A percentile compares a stretch with the other conserved stretches of the same genome.
phyloP scores from a whole-genome alignment of 768 basidiomycete species.

The Arthromyces matolae region DNA sequence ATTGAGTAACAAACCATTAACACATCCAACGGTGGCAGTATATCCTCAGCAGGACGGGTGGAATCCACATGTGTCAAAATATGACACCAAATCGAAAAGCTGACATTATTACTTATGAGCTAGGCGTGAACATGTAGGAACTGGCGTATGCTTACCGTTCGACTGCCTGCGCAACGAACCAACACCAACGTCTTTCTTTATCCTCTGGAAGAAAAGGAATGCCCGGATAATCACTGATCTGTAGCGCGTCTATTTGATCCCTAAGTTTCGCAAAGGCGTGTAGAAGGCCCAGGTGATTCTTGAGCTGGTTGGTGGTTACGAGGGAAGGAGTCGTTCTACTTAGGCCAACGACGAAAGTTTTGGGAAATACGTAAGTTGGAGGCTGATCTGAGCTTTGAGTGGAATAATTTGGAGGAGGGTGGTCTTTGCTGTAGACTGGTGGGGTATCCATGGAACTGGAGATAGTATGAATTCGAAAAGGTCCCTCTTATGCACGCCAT shows the following conservation, averaged over 20 bases:
- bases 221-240: not conserved
- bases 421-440: too few relatives aligned
- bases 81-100: conserved; percentile 6
- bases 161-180: conserved; percentile 36
- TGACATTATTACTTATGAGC: not conserved
- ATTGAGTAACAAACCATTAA: conserved; percentile 34
- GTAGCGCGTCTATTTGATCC: conserved; percentile 18
- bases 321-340: conserved; percentile 21
- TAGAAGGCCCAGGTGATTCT: conserved; percentile 33
- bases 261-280: conserved; percentile 29
- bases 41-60: conserved; percentile 6
- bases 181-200: conserved; percentile 29
- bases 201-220: conserved; percentile 18
- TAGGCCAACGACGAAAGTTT: conserved; percentile 26
- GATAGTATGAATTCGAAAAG: too few relatives aligned
- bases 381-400: too few relatives aligned
- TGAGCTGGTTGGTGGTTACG: conserved; percentile 25
- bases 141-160: conserved; percentile 29
- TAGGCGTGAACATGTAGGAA: conserved; percentile 21
- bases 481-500: too few relatives aligned
- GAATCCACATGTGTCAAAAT: conserved; percentile 6
- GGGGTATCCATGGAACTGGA: too few relatives aligned
- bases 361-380: conserved; percentile 28
- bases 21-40: conserved; percentile 34
- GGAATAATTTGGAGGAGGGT: too few relatives aligned